A percentile compares a stretch with the other conserved stretches of the same genome.
Evolutionary conservation across 805 yeast genomes (phyloP).

Genomic region (Kazachstania psychrophila): DNA sequence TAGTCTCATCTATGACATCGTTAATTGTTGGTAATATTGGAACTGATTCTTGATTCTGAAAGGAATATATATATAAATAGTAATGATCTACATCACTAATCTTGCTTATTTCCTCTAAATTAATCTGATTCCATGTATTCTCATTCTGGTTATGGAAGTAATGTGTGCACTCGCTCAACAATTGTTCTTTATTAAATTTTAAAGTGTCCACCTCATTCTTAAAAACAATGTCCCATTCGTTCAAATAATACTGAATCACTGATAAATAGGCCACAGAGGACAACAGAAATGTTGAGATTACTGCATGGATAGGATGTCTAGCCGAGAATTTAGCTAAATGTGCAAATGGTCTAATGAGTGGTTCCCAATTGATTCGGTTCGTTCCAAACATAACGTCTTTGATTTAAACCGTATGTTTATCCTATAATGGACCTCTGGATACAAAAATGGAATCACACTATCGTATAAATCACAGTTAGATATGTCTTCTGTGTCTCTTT

Average conservation of each 20-base stretch:
- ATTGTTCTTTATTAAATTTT: conserved; percentile 11
- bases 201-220: conserved; percentile 11
- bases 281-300: conserved; percentile 58
- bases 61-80: conserved; percentile 24
- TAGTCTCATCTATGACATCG: conserved; percentile 19
- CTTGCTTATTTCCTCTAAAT: conserved; percentile 7
- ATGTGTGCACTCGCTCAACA: conserved; percentile 24
- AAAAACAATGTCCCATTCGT: conserved; percentile 30
- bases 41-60: conserved; percentile 11
- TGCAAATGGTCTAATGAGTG: conserved; percentile 33
- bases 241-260: conserved; percentile 55
- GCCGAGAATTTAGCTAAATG: conserved; percentile 49
- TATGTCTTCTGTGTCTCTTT: no score
- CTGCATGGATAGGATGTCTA: conserved; percentile 76
- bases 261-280: conserved; percentile 77
- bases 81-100: conserved; percentile 17
- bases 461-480: no score
- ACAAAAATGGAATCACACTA: no score
- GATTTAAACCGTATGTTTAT: no score
- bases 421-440: no score
- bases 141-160: conserved; percentile 15
- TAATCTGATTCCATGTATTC: conserved; percentile 10
- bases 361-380: background rate
- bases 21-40: conserved; percentile 17
- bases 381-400: no score